A percentile compares a stretch with the other conserved stretches of the same genome.
Conservation (phyloP, 495 filamentous ascomycete genomes). For the Tuber melanosporum region DNA sequence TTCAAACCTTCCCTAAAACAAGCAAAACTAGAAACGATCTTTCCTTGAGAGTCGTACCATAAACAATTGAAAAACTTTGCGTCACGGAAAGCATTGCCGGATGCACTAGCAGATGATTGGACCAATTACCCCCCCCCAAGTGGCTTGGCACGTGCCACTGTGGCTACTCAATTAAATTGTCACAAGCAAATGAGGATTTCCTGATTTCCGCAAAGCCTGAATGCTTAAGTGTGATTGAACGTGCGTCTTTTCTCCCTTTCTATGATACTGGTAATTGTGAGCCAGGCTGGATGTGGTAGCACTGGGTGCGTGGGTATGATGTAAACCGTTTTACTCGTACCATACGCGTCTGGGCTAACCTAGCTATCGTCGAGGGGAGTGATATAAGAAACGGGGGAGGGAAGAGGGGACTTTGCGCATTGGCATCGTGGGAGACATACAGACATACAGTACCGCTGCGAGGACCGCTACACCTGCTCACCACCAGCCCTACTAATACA, state of each 20-base stretch:
- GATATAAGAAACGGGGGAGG: background rate
- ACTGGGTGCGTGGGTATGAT: background rate
- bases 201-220: background rate
- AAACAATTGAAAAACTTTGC: background rate
- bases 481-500: background rate
- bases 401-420: background rate
- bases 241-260: background rate
- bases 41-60: background rate
- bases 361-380: background rate
- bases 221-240: background rate
- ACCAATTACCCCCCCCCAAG: background rate
- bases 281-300: background rate
- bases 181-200: background rate
- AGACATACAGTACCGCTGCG: background rate
- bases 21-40: background rate
- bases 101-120: background rate
- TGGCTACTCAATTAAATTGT: background rate
- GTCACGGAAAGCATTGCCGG: background rate
- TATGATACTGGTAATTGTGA: background rate
- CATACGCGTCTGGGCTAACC: background rate
- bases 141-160: background rate
- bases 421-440: background rate
- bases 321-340: background rate
- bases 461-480: background rate
- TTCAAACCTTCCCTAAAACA: background rate